A percentile compares a stretch with the other conserved stretches of the same genome.
phyloP scores from a whole-genome alignment of 2,329 filamentous ascomycete species.

The Ceratocystis lukuohia region DNA sequence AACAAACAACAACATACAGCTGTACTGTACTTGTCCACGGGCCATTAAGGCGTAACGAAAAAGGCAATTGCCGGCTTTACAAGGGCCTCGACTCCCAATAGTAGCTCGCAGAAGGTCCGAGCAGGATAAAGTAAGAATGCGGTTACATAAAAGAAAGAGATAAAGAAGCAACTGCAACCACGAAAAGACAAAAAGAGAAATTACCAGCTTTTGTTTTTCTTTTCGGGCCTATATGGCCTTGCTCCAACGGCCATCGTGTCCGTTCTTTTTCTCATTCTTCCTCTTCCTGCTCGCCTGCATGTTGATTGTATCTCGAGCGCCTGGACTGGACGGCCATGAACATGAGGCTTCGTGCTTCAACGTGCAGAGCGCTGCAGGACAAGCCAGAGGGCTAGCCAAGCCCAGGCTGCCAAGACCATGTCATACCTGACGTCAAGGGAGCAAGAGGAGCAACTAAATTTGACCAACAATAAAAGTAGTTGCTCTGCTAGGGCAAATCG shows the following conservation, averaged over 20 bases:
- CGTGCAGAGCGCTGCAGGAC: no score
- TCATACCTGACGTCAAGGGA: background rate
- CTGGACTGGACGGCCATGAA: no score
- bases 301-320: no score
- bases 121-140: background rate
- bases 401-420: background rate
- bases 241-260: background rate
- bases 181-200: background rate
- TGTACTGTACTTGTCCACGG: background rate
- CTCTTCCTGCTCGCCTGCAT: background rate
- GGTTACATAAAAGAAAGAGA: background rate
- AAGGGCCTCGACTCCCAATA: background rate
- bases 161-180: constrained; percentile 1
- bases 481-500: background rate
- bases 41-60: background rate
- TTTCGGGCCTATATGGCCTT: background rate
- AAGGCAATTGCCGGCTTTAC: background rate
- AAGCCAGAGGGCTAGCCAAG: no score
- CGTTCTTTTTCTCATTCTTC: background rate
- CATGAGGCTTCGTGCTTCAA: no score
- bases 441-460: background rate
- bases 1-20: background rate
- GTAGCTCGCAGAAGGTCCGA: background rate
- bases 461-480: constrained; percentile 2
- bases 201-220: background rate